Base-by-base conservation (phyloP, 2,329 filamentous ascomycete species). In the Bipolaris sorokiniana region DNA sequence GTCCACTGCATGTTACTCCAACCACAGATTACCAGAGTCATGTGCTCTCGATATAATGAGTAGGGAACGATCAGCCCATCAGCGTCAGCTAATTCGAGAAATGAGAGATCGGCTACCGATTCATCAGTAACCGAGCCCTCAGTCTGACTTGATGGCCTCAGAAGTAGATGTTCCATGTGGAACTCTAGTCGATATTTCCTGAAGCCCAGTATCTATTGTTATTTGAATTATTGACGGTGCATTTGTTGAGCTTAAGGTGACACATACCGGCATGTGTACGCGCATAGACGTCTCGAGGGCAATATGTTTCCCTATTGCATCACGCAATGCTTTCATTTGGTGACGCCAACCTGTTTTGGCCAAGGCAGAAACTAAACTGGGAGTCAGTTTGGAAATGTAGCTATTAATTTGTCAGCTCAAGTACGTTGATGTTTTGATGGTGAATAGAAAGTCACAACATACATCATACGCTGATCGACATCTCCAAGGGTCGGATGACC, bases 401-500 rank as follows among this genome's bases (percentile, higher is more conserved):
- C 40, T 58, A 33, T 34, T 4, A 15, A 2, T 7, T n/a, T 2
- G 22, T 52, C 15, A 57, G 37, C 22, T 22, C 3, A 15, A 5
- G 10, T 22, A 9, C 13, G 3, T 2, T n/a, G 5, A 47, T 2
- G 16, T 11, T 10, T n/a, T 47, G 9, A 9, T 3, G 10, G 22
- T 5, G 7, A 3, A 23, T 23, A 18, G 10, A n/a, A 13, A 13
- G 31, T 23, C 18, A 46, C n/a, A 44, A n/a, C 56, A 44, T 36
- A 62, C 56, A 62, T 55, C 22, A 59, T 26, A 7, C 59, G 49
- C 1, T 45, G 52, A 40, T 57, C 56, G 38, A 47, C 56, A 47
- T 59, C 34, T 18, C 26, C 28, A 52, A 33, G 18, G 15, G 16
- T 9, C 3, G 22, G 23, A 18, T 36, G 45, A 7, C 28, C 11